A percentile compares a stretch with the other conserved stretches of the same genome.
Evolutionary conservation across 2,329 filamentous ascomycete species (phyloP).

Genomic region (Neopestalotiopsis sp.): DNA sequence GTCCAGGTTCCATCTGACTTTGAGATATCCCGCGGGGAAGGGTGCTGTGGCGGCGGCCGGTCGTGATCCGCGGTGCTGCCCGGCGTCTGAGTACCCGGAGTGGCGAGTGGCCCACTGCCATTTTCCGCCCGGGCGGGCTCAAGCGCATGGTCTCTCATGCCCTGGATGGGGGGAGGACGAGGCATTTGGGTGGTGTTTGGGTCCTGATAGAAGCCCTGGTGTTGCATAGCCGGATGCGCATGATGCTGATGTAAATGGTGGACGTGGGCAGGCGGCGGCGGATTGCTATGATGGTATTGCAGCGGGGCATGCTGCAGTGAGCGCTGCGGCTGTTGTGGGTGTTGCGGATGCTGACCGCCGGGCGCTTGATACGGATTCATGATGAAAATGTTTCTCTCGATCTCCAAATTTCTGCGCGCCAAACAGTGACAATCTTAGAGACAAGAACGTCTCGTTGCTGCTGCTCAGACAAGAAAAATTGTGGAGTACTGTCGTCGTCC

Average conservation of each 20-base stretch:
- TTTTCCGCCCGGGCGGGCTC: constrained; percentile 1
- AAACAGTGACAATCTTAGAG: background rate
- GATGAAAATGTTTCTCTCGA: background rate
- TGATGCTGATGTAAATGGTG: constrained; percentile 3
- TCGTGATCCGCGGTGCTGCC: constrained; percentile 4
- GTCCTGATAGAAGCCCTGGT: constrained; percentile 13
- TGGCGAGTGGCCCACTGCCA: constrained; percentile 5
- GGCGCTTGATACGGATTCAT: constrained; percentile 16
- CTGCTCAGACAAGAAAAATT: too few species aligned
- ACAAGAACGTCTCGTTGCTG: background rate
- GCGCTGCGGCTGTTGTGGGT: constrained; percentile 10
- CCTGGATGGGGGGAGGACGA: background rate
- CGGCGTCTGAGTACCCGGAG: background rate
- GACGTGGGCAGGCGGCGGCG: background rate
- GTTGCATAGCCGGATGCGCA: constrained; percentile 1
- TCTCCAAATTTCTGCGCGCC: background rate
- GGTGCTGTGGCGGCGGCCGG: constrained; percentile 10
- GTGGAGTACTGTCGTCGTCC: too few species aligned
- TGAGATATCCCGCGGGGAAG: constrained; percentile 1
- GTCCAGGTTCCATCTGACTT: constrained; percentile 12
- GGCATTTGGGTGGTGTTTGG: constrained; percentile 2
- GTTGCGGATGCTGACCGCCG: constrained; percentile 7
- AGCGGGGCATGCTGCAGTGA: constrained; percentile 8
- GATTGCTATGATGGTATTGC: constrained; percentile 11
- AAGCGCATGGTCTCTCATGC: constrained; percentile 13